These are phyloP conservation scores for Podospora comata DNA, from an alignment of 495 filamentous ascomycete genomes.

Conservation along the genomic window DNA sequence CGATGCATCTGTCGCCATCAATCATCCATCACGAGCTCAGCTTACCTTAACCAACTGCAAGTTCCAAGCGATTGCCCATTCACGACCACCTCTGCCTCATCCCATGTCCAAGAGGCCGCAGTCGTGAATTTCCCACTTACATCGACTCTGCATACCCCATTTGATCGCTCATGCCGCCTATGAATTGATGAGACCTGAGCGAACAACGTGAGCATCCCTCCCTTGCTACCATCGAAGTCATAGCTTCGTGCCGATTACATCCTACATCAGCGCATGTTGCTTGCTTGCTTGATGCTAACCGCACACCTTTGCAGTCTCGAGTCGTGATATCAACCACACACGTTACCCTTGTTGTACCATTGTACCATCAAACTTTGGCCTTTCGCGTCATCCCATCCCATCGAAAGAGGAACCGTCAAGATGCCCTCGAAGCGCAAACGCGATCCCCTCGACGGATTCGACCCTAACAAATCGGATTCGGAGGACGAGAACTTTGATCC, in stretches of 20 bases:
- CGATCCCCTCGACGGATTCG: constrained; percentile 60
- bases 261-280: neutral
- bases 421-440: constrained; percentile 59
- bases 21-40: neutral
- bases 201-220: neutral
- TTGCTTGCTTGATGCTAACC: neutral
- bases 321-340: neutral
- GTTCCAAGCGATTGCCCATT: neutral
- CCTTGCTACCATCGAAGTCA: neutral
- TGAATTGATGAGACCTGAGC: neutral
- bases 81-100: neutral
- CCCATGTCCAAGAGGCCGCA: neutral
- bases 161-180: neutral
- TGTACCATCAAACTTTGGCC: neutral
- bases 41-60: neutral
- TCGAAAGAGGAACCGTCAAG: neutral
- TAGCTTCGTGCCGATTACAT: neutral
- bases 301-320: neutral
- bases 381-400: neutral
- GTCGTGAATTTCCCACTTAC: neutral
- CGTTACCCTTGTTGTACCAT: neutral
- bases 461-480: constrained; percentile 79
- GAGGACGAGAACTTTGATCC: constrained; percentile 76
- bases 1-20: neutral
- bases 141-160: neutral